A percentile compares a stretch with the other conserved stretches of the same genome.
phyloP scores from a whole-genome alignment of 768 basidiomycete genomes.

The Russula sp. region DNA sequence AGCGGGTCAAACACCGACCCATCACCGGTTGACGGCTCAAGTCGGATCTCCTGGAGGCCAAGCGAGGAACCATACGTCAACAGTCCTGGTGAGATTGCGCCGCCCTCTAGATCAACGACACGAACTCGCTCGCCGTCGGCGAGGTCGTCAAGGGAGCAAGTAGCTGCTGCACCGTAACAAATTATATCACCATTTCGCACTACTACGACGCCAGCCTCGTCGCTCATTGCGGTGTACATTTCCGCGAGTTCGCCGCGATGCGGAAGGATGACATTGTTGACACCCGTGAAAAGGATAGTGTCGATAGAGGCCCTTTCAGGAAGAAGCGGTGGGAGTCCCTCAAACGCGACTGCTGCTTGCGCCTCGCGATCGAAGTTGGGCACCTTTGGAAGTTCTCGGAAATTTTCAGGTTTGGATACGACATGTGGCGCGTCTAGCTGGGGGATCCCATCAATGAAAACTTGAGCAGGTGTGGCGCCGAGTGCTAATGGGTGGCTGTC shows the following conservation, averaged over 20 bases:
- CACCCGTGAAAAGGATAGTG: conserved; percentile 59
- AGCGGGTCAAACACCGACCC: conserved; percentile 46
- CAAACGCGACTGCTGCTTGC: conserved; percentile 46
- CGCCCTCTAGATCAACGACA: conserved; percentile 57
- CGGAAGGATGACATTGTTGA: conserved; percentile 44
- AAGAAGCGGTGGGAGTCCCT: conserved; percentile 61
- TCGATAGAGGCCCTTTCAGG: conserved; percentile 33
- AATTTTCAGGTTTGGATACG: conserved; percentile 45
- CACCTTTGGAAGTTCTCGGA: conserved; percentile 49
- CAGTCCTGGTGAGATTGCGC: conserved; percentile 58
- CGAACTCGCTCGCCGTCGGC: conserved; percentile 15
- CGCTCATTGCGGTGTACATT: conserved; percentile 26
- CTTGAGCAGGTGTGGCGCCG: conserved; percentile 76
- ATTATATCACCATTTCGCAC: conserved; percentile 47
- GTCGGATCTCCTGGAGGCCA: conserved; percentile 62
- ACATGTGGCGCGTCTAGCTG: conserved; percentile 50
- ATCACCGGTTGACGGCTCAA: conserved; percentile 56
- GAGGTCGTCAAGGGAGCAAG: conserved; percentile 27
- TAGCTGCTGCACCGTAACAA: conserved; percentile 40
- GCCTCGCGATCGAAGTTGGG: conserved; percentile 60
- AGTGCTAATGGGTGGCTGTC: conserved; percentile 72
- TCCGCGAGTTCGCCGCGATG: conserved; percentile 31
- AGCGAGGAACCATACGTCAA: conserved; percentile 56
- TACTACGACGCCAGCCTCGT: conserved; percentile 38
- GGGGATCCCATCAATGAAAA: conserved; percentile 82